phyloP scores from a whole-genome alignment of 257 asterid genomes.

The Salvia hispanica region DNA sequence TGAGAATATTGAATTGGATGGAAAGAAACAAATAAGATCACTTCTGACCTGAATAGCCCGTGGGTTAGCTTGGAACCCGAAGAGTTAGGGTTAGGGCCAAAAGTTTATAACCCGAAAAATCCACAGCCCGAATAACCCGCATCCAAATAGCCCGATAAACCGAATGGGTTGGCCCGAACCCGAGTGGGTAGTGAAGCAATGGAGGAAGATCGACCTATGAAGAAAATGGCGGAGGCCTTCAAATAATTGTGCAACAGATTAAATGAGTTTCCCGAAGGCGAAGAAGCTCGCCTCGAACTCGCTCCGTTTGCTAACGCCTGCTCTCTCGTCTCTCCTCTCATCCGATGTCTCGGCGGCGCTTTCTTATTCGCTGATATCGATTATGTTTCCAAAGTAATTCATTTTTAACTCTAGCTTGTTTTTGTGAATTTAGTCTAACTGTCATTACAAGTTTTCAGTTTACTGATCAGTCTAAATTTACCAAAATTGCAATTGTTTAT shows the following conservation, averaged over 20 bases:
- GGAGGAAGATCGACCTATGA: slow-evolving; percentile 61
- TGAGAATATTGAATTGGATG: too few relatives aligned
- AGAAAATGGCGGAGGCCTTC: slow-evolving; percentile 79
- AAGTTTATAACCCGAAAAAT: too few relatives aligned
- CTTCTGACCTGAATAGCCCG: too few relatives aligned
- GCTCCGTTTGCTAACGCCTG: slow-evolving; percentile 69
- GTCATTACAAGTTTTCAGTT: background rate
- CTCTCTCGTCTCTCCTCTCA: slow-evolving; percentile 84
- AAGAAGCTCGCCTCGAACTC: slow-evolving; percentile 58
- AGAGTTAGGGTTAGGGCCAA: too few relatives aligned
- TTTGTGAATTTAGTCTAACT: too few relatives aligned
- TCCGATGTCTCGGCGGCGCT: slow-evolving; percentile 92
- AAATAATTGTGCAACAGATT: slow-evolving; percentile 51
- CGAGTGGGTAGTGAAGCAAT: slow-evolving; percentile 29
- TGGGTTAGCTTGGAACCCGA: too few relatives aligned
- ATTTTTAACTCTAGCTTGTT: background rate
- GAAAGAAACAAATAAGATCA: too few relatives aligned
- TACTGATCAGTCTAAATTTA: background rate
- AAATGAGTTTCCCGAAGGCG: slow-evolving; percentile 43
- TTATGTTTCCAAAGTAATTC: slow-evolving; percentile 74
- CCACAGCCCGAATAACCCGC: too few relatives aligned
- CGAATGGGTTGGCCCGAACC: too few relatives aligned
- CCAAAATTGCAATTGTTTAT: background rate
- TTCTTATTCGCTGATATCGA: slow-evolving; percentile 92
- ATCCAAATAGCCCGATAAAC: too few relatives aligned